These are phyloP conservation scores for Xylariaceae sp. DNA, from an alignment of 2,329 filamentous ascomycete genomes.

Conservation along the genomic window DNA sequence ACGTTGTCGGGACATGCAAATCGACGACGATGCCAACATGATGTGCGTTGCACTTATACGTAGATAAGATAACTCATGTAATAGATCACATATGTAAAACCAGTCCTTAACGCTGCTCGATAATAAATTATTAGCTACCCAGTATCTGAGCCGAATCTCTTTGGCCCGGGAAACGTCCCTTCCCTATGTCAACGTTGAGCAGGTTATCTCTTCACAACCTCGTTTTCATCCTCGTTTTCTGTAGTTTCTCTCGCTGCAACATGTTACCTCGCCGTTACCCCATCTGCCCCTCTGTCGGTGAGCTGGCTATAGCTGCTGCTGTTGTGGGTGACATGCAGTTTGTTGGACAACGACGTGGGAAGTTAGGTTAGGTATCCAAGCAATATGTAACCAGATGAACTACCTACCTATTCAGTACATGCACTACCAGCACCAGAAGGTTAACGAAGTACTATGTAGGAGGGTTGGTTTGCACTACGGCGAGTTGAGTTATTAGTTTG, in stretches of 20 bases:
- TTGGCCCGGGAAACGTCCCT: background rate
- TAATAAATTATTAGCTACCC: no score
- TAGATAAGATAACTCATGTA: background rate
- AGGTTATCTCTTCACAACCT: background rate
- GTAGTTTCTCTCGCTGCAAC: constrained; percentile 8
- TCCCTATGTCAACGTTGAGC: background rate
- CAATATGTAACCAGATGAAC: constrained; percentile 15
- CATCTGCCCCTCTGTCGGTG: constrained; percentile 13
- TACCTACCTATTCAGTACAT: background rate
- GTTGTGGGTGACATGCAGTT: constrained; percentile 16
- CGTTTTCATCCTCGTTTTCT: background rate
- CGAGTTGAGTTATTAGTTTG: constrained; percentile 7
- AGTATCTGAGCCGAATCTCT: background rate
- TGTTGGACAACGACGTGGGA: constrained; percentile 20
- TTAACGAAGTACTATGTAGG: no score
- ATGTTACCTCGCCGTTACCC: background rate
- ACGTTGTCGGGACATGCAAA: constrained; percentile 1
- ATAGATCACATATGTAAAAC: constrained; percentile 2
- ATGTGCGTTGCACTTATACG: background rate
- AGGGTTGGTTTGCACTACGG: background rate
- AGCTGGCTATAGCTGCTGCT: constrained; percentile 16
- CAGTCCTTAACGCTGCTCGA: no score
- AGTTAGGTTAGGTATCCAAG: constrained; percentile 19
- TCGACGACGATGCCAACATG: background rate
- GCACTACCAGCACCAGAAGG: no score